Conservation (phyloP, 2,329 filamentous ascomycete genomes). For the Colletotrichum shisoi region DNA sequence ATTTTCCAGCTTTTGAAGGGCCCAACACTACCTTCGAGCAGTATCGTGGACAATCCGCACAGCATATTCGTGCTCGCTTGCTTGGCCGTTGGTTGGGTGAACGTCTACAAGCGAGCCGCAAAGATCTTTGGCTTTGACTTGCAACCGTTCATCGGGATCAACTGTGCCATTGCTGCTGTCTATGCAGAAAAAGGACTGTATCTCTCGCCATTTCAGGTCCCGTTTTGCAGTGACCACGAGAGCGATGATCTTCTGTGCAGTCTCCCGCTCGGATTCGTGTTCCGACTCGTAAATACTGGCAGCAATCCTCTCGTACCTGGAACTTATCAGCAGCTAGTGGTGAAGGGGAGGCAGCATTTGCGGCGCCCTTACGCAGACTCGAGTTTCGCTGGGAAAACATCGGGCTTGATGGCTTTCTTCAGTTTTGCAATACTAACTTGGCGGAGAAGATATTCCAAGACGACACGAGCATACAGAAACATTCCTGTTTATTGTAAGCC, state of each 20-base stretch:
- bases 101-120: slow-evolving; percentile 4
- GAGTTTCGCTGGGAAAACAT: not conserved
- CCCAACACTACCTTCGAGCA: not conserved
- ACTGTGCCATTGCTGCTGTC: not conserved
- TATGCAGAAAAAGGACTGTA: slow-evolving; percentile 6
- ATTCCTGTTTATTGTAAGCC: not conserved
- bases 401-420: not conserved
- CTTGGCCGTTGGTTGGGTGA: not conserved
- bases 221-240: not conserved
- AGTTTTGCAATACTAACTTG: not conserved
- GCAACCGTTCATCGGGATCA: not conserved
- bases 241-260: not conserved
- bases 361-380: not conserved
- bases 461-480: not conserved
- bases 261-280: not conserved
- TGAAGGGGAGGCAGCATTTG: too few species aligned
- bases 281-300: not conserved
- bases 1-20: too few species aligned
- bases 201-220: slow-evolving; percentile 8
- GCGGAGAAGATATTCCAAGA: not conserved
- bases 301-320: not conserved
- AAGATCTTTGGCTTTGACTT: not conserved
- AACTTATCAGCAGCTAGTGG: too few species aligned
- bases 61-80: not conserved
- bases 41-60: slow-evolving; percentile 8